These are phyloP conservation scores for Decorospora gaudefroyi DNA, from an alignment of 2,329 filamentous ascomycete genomes.

Conservation along the genomic window DNA sequence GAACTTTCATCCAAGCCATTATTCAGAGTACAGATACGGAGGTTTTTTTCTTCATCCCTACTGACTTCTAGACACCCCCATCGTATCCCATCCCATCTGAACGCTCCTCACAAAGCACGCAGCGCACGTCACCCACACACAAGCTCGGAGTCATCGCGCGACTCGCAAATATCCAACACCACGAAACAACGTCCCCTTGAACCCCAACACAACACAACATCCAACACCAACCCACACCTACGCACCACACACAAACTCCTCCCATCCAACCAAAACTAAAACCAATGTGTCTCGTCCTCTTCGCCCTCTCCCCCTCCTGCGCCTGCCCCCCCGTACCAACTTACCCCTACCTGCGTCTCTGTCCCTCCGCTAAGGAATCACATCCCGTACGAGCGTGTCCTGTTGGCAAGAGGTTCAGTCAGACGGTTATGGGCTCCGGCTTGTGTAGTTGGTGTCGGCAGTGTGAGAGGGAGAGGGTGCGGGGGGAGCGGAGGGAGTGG, in stretches of 20 bases:
- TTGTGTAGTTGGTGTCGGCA: conserved; percentile 31
- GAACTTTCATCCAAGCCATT: too few species aligned
- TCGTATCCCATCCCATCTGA: background rate
- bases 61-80: background rate
- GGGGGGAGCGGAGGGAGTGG: conserved; percentile 16
- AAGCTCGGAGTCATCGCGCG: background rate
- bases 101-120: background rate
- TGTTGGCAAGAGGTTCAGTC: conserved; percentile 16
- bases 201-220: background rate
- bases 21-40: too few species aligned
- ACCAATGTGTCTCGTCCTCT: conserved; percentile 35
- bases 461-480: conserved; percentile 11
- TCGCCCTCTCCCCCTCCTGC: conserved; percentile 24
- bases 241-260: conserved; percentile 3
- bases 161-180: too few species aligned
- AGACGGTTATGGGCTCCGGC: conserved; percentile 4
- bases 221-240: background rate
- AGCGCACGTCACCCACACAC: background rate
- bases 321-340: conserved; percentile 31
- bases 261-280: background rate
- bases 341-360: conserved; percentile 27
- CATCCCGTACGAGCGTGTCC: conserved; percentile 21
- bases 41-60: background rate
- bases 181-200: too few species aligned
- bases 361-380: conserved; percentile 7